Base-by-base conservation (phyloP, 805 yeast genomes). In the Priceomyces fermenticarens region DNA sequence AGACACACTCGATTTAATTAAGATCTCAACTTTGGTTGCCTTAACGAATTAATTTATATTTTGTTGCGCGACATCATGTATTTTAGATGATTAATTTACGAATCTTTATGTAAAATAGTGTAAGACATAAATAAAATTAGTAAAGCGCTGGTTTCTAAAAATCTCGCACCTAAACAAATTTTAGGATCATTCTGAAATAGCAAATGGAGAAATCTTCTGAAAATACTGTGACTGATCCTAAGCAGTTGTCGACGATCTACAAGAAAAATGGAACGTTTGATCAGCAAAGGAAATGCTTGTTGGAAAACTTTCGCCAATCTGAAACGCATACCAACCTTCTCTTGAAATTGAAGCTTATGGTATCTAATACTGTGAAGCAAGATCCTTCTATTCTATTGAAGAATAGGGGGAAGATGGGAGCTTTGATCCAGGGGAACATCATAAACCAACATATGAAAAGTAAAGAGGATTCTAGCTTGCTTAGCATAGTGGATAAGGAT, bases 251-350 rank as follows among this genome's bases (percentile, higher is more conserved):
- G 1, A 58, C 57, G 1, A 54, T 60, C 10, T 77, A 71, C 54
- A 77, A 77, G 55, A 71, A 71, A 43, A 63, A 65, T 32, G 83
- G 83, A 0, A 41, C 63, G 1, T 77, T 77, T 47, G 82, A 77
- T 48, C 51, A 61, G 17, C 72, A 68, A 41, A 50, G 83, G 32
- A 67, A 62, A 42, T 47, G 52, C 5, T 57, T 77, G 7, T 52
- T 76, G 15, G 73, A 72, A 23, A 61, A 67, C 41, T 77, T 77
- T 57, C 61, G 62, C 41, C 52, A 57, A 33, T 61, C 69, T 3
- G 69, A 66, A 32, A 66, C 73, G 3, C 70, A 67, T 48, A 47
- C 65, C n/a, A 67, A 68, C 39, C 54, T 74, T 15, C 53, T 69
- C 16, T 52, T 62, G 20, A 62, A 73, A 43, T 52, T 76, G 32